phyloP scores from a whole-genome alignment of 2,329 filamentous ascomycete genomes.

The Biscogniauxia mediterranea region DNA sequence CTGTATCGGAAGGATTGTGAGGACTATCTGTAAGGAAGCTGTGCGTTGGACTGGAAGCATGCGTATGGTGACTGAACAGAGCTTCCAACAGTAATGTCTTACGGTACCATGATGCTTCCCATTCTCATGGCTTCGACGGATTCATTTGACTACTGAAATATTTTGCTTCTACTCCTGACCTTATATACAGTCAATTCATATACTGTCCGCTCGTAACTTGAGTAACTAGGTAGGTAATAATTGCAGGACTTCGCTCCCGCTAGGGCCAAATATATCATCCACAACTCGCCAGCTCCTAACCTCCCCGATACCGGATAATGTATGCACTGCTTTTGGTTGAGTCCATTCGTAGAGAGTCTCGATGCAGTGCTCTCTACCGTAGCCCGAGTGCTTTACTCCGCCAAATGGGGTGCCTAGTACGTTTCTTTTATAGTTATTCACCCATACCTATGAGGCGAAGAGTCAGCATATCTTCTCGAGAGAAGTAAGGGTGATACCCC shows the following conservation, averaged over 20 bases:
- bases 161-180: too few species aligned
- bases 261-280: conserved; percentile 2
- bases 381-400: conserved; percentile 22
- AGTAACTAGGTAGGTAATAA: neutral
- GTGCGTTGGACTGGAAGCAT: too few species aligned
- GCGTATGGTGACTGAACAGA: too few species aligned
- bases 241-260: conserved; percentile 1
- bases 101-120: too few species aligned
- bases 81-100: too few species aligned
- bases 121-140: too few species aligned
- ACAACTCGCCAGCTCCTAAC: neutral
- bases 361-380: conserved; percentile 18
- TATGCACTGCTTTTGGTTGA: conserved; percentile 8
- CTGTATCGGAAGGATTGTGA: too few species aligned
- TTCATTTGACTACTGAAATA: too few species aligned
- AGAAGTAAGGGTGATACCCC: neutral
- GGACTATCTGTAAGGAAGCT: too few species aligned
- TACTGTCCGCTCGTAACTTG: too few species aligned
- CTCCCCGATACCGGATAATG: conserved; percentile 18
- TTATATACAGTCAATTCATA: too few species aligned
- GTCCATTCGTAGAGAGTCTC: conserved; percentile 14
- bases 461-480: neutral
- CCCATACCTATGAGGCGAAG: conserved; percentile 33
- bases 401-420: conserved; percentile 21
- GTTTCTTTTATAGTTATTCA: conserved; percentile 40